Base-by-base conservation (phyloP, 345 rosid species). In the Zanthoxylum bungeanum region DNA sequence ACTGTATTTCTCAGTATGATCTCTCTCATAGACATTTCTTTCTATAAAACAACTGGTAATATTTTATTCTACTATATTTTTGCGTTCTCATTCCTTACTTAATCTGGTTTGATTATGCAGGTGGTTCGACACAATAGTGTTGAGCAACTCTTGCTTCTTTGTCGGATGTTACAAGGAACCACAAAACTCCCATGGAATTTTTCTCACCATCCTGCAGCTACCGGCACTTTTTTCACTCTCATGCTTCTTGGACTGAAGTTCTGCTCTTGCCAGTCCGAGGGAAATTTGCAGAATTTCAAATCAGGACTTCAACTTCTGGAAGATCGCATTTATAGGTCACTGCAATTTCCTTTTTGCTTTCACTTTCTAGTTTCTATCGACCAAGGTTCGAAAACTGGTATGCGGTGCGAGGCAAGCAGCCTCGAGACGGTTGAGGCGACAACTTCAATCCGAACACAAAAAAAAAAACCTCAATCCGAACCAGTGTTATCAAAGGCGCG, bases 161-260 rank as follows among this genome's bases (percentile, higher is more conserved):
- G 97, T 55, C 91, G 98, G 72, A 77, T 96, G 85, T 81, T 93
- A 61, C 99, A 93, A 81, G 94, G 97, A 78, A 88, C 96, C 42
- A 87, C 92, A 68, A 88, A 77, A 80, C 82, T 84, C 25, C 91
- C 91, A 28, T 93, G 98, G 99, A 92, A 85, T 78, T 96, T 96
- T 85, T 89, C 97, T 60, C 89, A 76, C 70, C 99, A 96, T 85
- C 99, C 99, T 59, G 97, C 96, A 51, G 98, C 98, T 42, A 78
- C 94, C 63, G 99, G 99, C 73, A 89, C 97, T 73, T 96, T 96
- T 77, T 96, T 96, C 78, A 92, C 98, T 47, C 60, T 90, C 78
- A 96, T 96, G 99, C 96, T 91, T 81, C 93, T 96, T 74, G 99
- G 99, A 71, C 85, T 96, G 70, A 96, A 93, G 89, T 93, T 88